Evolutionary conservation across 192 early-diverging fungal genomes (phyloP), one percentile per base, ranked within the genome.

Genomic region (Diversispora eburnea): DNA sequence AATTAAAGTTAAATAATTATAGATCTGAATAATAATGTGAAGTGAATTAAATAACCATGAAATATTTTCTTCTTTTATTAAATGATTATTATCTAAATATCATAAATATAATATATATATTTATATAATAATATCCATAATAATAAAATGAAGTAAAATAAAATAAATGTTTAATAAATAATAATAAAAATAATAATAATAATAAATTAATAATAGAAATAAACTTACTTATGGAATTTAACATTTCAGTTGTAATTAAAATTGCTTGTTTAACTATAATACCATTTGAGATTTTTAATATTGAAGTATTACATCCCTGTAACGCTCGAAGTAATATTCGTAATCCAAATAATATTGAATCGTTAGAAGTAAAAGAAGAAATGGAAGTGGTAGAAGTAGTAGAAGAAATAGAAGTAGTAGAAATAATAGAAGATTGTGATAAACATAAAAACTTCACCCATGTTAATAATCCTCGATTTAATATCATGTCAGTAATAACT

Each of bases 401-500:
- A 33, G 25, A 33, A 33, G 25, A 2, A 33, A 33, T 33, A 33
- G 25, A 33, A 33, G 25, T 33, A 33, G 25, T 33, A 33, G 25
- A 33, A 33, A 2, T 0, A 33, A 33, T 33, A 72, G 3, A 67
- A 49, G 42, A 8, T 19, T 19, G n/a, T 68, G 61, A 51, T 42
- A 64, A 9, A 54, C 57, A 73, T 51, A 82, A 65, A 39, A 75
- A 77, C 9, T 86, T 81, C 3, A 91, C 25, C 82, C 86, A 91
- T 3, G 80, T 77, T 10, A 89, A 62, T 13, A 91, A 77, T 9
- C 88, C 88, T 33, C 78, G 81, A 59, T 88, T 84, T n/a, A 78
- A 88, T 63, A 91, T 77, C 69, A 89, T 52, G 62, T 88, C 84
- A 4, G 83, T 80, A 3, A 89, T 68, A 3, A 85, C 84, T 45